These are phyloP conservation scores for Chlamydomonas schloesseri DNA, from an alignment of 139 green algal genomes.

Conservation along the genomic window DNA sequence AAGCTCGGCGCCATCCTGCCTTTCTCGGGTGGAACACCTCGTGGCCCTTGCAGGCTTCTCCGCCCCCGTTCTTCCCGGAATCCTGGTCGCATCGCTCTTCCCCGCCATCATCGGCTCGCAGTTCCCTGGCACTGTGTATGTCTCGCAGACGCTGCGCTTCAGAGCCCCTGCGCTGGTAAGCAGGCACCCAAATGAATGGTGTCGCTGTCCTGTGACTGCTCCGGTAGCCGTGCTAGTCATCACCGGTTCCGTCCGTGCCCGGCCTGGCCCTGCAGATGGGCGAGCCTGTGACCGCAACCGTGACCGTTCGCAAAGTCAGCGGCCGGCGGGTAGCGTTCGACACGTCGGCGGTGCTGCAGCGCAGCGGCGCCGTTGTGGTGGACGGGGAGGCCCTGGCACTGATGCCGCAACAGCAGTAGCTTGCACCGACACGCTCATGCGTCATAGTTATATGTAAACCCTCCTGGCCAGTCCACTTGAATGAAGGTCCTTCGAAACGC, in stretches of 20 bases:
- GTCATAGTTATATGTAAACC: slow-evolving; percentile 4
- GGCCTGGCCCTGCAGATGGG: slow-evolving; percentile 28
- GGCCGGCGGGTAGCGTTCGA: slow-evolving; percentile 40
- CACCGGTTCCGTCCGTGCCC: too few species aligned
- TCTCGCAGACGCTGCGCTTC: slow-evolving; percentile 78
- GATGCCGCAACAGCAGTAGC: not conserved
- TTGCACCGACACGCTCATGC: not conserved
- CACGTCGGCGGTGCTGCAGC: not conserved
- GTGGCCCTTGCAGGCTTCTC: slow-evolving; percentile 41
- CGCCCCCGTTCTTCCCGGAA: slow-evolving; percentile 73
- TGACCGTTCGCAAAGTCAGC: not conserved
- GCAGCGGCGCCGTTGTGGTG: slow-evolving; percentile 7
- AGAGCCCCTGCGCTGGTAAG: slow-evolving; percentile 56
- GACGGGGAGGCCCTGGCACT: slow-evolving; percentile 48
- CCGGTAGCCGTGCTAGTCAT: too few species aligned
- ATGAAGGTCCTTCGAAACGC: too few species aligned
- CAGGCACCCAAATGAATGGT: not conserved
- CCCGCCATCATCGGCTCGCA: slow-evolving; percentile 77
- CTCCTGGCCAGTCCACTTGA: too few species aligned
- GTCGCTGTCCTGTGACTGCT: not conserved
- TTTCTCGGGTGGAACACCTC: not conserved
- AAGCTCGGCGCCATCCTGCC: too few species aligned
- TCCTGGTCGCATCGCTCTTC: slow-evolving; percentile 81
- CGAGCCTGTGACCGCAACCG: slow-evolving; percentile 12
- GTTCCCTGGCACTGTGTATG: slow-evolving; percentile 81